Conservation (phyloP, 2,329 filamentous ascomycete species). For the Sphaceloma murrayae region DNA sequence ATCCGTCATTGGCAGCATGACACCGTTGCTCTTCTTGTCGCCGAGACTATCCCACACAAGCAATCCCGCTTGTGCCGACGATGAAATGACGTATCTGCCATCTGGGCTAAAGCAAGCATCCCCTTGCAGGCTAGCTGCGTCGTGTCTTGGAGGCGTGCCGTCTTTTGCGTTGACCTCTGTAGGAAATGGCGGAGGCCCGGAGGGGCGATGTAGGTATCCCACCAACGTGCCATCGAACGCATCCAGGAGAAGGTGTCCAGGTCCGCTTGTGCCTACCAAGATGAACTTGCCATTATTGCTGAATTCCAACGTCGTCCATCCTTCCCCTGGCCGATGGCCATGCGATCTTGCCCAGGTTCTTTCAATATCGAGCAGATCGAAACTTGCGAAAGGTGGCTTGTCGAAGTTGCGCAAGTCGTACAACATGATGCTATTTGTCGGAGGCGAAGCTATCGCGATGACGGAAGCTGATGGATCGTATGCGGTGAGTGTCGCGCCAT, state of each 20-base stretch:
- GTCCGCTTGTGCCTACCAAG: constrained; percentile 71
- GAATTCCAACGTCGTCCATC: constrained; percentile 90
- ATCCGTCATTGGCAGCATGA: constrained; percentile 53
- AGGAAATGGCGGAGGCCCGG: constrained; percentile 19
- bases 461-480: constrained; percentile 89
- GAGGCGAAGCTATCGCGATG: constrained; percentile 79
- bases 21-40: constrained; percentile 45
- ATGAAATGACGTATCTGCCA: constrained; percentile 77
- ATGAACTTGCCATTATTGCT: constrained; percentile 89
- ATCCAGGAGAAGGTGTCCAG: constrained; percentile 85
- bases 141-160: constrained; percentile 17
- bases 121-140: constrained; percentile 39
- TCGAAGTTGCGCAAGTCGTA: constrained; percentile 94
- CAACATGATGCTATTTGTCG: constrained; percentile 68
- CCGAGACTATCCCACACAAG: constrained; percentile 75
- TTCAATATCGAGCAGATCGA: constrained; percentile 66
- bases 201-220: constrained; percentile 28
- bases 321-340: constrained; percentile 40
- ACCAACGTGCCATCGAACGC: constrained; percentile 69
- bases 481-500: constrained; percentile 70
- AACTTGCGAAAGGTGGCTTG: constrained; percentile 76
- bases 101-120: constrained; percentile 87
- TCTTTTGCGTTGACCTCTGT: constrained; percentile 16
- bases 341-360: constrained; percentile 40
- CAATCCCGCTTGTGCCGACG: constrained; percentile 60